Evolutionary conservation across 768 basidiomycete species (phyloP).

Genomic region (Russula griseocarnosa): DNA sequence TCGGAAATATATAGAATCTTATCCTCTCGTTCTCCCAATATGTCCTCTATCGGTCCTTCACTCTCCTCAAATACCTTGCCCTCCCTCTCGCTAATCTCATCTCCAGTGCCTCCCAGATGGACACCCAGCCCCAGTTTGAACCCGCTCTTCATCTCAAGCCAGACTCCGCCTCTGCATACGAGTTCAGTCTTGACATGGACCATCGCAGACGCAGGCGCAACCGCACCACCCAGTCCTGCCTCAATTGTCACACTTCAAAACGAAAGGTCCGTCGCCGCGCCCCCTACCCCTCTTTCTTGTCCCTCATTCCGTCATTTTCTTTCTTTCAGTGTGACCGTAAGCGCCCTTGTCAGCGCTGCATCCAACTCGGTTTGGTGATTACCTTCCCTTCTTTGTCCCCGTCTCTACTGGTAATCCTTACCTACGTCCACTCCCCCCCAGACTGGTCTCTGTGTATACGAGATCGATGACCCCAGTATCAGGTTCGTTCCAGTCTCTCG

Average conservation of each 20-base stretch:
- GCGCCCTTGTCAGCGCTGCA: constrained; percentile 86
- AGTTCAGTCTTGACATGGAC: constrained; percentile 63
- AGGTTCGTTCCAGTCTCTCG: constrained; percentile 46
- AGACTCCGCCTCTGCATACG: constrained; percentile 20
- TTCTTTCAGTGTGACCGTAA: constrained; percentile 77
- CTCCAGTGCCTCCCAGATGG: constrained; percentile 38
- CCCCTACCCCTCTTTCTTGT: constrained; percentile 12
- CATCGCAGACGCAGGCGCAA: constrained; percentile 85
- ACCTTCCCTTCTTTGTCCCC: constrained; percentile 11
- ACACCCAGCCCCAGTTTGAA: constrained; percentile 20
- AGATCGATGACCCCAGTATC: constrained; percentile 84
- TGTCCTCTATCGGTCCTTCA: constrained; percentile 19
- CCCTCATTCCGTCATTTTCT: constrained; percentile 20
- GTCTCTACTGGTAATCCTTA: constrained; percentile 12
- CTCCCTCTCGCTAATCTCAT: constrained; percentile 16
- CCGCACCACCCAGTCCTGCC: constrained; percentile 82
- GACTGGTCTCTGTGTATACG: constrained; percentile 94
- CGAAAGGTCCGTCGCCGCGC: constrained; percentile 58
- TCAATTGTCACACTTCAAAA: constrained; percentile 92
- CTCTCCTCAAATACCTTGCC: constrained; percentile 25
- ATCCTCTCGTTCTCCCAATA: constrained; percentile 12
- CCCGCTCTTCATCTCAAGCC: constrained; percentile 45
- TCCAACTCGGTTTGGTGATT: constrained; percentile 77
- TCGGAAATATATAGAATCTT: constrained; percentile 9
- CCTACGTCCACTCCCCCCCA: constrained; percentile 32